Evolutionary conservation across 1,284 basidiomycete species (phyloP), one percentile per base, ranked within the genome.

Genomic region (Amylostereum chailletii): DNA sequence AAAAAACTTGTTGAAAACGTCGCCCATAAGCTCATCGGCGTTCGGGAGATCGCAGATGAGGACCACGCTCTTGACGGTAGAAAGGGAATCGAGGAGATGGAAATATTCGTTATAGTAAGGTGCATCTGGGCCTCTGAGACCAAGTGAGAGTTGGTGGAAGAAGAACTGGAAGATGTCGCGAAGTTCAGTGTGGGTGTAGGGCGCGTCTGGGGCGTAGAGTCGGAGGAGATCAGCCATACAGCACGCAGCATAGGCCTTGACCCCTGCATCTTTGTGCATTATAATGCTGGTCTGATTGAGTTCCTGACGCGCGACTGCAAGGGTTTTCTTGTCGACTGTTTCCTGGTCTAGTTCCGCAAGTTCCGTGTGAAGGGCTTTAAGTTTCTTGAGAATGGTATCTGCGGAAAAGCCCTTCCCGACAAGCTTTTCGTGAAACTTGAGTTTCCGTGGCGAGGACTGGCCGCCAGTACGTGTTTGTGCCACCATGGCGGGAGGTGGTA

Each of bases 101-200:
- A 88, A 95, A 70, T 94, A 98, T 70, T 95, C 83, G 51, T 83
- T 79, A 64, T 90, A 94, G 64, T 94, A 94, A 0, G 81, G 75
- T 1, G 77, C 72, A 57, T 84, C 82, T 0, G 81, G 65, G 27
- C 81, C 77, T 57, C 83, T 86, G 59, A 96, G 80, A 7, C 89
- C 84, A 3, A 72, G 72, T 3, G 75, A 72, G 52, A 97, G 81
- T 65, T 95, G 94, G 29, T 81, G 75, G 62, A 93, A 82, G 74
- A 96, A 90, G 76, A 97, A 97, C 60, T 92, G 81, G 68, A 97
- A 97, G 62, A 97, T 94, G 65, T 95, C 91, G 70, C 88, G 77
- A 38, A 98, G 80, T 65, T 98, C 90, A 44, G 76, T 69, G 45
- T 84, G 83, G 3, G 86, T 94, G 65, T 95, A 99, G 7, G 96